Conservation (phyloP, 345 rosid species). For the Cochlearia excelsa region DNA sequence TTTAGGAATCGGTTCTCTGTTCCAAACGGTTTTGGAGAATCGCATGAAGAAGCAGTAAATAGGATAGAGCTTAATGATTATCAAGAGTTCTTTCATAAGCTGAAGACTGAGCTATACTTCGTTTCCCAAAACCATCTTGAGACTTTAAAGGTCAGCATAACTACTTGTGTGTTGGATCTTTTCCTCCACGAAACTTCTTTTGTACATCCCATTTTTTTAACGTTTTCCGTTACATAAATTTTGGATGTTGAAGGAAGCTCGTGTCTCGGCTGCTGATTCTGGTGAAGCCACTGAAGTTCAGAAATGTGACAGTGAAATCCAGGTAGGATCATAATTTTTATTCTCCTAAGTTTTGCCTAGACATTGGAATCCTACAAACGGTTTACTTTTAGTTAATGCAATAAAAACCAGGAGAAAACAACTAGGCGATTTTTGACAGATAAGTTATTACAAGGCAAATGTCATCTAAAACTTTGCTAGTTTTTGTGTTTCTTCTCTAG, state of each 20-base stretch:
- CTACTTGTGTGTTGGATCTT: slow-evolving; percentile 1
- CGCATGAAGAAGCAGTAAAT: slow-evolving; percentile 30
- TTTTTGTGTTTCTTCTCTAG: slow-evolving; percentile 43
- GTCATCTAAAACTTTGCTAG: background rate
- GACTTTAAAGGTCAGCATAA: slow-evolving; percentile 54
- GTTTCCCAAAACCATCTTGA: slow-evolving; percentile 53
- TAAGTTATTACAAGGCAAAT: background rate
- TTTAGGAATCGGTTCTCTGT: slow-evolving; percentile 31
- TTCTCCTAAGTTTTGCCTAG: slow-evolving; percentile 1
- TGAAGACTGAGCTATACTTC: slow-evolving; percentile 57
- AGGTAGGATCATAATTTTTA: slow-evolving; percentile 45
- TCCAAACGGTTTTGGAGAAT: slow-evolving; percentile 31
- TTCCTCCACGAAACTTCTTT: background rate
- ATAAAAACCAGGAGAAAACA: background rate
- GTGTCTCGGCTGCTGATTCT: slow-evolving; percentile 36
- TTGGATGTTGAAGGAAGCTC: slow-evolving; percentile 56
- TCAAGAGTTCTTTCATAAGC: slow-evolving; percentile 50
- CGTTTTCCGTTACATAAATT: slow-evolving; percentile 14
- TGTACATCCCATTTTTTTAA: slow-evolving; percentile 11
- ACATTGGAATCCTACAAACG: background rate
- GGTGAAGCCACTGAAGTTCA: slow-evolving; percentile 40
- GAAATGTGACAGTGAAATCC: slow-evolving; percentile 55
- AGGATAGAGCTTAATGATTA: slow-evolving; percentile 39
- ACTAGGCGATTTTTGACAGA: slow-evolving; percentile 1
- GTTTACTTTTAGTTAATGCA: slow-evolving; percentile 5